Evolutionary conservation across 306 rosid species (phyloP).

Genomic region (Cucurbita maxima): DNA sequence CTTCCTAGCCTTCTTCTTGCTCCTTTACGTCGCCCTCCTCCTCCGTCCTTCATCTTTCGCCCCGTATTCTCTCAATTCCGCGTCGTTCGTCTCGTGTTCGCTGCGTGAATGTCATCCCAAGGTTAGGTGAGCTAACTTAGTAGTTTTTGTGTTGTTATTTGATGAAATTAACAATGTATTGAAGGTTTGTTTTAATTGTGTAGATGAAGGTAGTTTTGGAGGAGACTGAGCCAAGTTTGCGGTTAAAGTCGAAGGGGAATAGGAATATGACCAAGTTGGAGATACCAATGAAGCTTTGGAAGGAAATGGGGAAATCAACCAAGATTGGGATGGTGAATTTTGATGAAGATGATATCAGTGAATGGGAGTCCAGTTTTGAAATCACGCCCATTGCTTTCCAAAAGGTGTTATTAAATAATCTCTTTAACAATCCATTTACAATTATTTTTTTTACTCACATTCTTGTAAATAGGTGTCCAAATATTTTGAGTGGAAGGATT

Average conservation of each 20-base stretch:
- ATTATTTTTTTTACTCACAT: background rate
- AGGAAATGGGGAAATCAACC: constrained; percentile 31
- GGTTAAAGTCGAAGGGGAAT: constrained; percentile 14
- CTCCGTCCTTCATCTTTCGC: constrained; percentile 48
- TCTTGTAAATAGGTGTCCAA: constrained; percentile 15
- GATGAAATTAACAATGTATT: background rate
- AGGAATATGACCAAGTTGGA: constrained; percentile 21
- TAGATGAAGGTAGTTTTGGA: constrained; percentile 46
- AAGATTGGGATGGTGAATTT: constrained; percentile 81
- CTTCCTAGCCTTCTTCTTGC: constrained; percentile 43
- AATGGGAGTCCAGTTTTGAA: constrained; percentile 35
- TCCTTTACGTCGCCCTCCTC: constrained; percentile 47
- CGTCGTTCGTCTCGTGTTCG: constrained; percentile 61
- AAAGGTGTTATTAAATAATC: constrained; percentile 6
- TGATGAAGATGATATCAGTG: constrained; percentile 35
- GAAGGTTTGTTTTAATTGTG: background rate
- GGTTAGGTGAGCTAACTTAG: constrained; percentile 77
- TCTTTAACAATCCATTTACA: too few species aligned
- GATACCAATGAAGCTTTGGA: constrained; percentile 35
- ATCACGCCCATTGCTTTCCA: constrained; percentile 25
- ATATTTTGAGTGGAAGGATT: constrained; percentile 68
- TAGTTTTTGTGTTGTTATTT: background rate
- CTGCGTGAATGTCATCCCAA: constrained; percentile 67
- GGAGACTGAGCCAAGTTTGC: constrained; percentile 12
- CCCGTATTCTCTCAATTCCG: constrained; percentile 48